These are phyloP conservation scores for Cyberlindnera petersonii DNA, from an alignment of 805 yeast genomes.

Conservation along the genomic window DNA sequence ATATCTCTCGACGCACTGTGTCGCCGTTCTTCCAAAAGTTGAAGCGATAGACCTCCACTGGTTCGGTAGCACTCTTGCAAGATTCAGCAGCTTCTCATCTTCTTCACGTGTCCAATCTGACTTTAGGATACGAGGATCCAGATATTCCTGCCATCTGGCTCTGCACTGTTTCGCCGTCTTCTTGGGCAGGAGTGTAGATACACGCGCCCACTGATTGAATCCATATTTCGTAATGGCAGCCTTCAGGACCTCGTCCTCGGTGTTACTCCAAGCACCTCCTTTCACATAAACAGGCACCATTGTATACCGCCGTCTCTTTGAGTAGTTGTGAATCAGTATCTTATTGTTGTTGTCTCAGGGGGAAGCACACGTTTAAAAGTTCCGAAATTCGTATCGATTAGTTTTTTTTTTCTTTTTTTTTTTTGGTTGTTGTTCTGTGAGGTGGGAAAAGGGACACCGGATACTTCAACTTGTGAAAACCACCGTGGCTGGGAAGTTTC, in stretches of 20 bases:
- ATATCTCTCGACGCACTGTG: slow-evolving; percentile 81
- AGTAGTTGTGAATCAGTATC: background rate
- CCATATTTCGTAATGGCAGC: slow-evolving; percentile 95
- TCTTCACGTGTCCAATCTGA: slow-evolving; percentile 70
- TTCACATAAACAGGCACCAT: slow-evolving; percentile 69
- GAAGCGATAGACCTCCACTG: slow-evolving; percentile 95
- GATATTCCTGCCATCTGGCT: slow-evolving; percentile 87
- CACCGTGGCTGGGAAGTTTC: too few species aligned
- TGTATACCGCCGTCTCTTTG: background rate
- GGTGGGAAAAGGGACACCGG: too few species aligned
- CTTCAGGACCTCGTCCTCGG: slow-evolving; percentile 78
- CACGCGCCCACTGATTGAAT: slow-evolving; percentile 89
- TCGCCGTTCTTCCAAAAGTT: slow-evolving; percentile 77
- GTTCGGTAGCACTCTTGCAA: slow-evolving; percentile 75
- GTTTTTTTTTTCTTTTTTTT: too few species aligned
- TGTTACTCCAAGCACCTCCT: slow-evolving; percentile 88
- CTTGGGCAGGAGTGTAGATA: slow-evolving; percentile 77
- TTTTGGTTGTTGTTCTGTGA: too few species aligned
- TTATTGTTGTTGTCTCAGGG: background rate
- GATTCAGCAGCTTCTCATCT: slow-evolving; percentile 62
- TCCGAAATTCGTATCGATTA: too few species aligned
- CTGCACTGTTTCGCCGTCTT: slow-evolving; percentile 91
- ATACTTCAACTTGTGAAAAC: too few species aligned
- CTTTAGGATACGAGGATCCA: slow-evolving; percentile 68
- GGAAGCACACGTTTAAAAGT: background rate